Evolutionary conservation across 2,329 filamentous ascomycete genomes (phyloP), one percentile per base, ranked within the genome.

Genomic region (Eutypa lata): DNA sequence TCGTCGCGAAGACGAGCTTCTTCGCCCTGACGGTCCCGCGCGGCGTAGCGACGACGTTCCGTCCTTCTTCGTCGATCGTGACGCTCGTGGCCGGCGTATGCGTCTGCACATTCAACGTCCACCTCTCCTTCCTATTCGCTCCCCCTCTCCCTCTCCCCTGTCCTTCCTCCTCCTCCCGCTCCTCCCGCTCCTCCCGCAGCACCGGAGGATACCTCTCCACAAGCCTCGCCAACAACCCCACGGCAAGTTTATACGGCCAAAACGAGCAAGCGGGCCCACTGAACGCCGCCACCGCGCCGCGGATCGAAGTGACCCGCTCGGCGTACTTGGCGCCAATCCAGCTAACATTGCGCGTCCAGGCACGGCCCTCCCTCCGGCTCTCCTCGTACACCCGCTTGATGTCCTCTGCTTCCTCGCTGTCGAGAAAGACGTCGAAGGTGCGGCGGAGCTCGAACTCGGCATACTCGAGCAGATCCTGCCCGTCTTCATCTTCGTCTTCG

Each of bases 141-240:
- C n/a, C n/a, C n/a, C n/a, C n/a, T n/a, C n/a, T n/a, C n/a, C n/a
- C n/a, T n/a, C n/a, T n/a, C n/a, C n/a, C n/a, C n/a, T n/a, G n/a
- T n/a, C n/a, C n/a, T n/a, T n/a, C n/a, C n/a, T n/a, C n/a, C n/a
- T n/a, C n/a, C n/a, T n/a, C n/a, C n/a, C n/a, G n/a, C n/a, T n/a
- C n/a, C n/a, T n/a, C n/a, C n/a, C n/a, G n/a, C n/a, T n/a, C n/a
- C n/a, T n/a, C n/a, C n/a, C n/a, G 44, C 3, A 13, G 33, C n/a
- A 10, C 6, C 26, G 26, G 26, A 5, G 55, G 53, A 24, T 57
- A 52, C 19, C 47, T 42, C 21, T 49, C 53, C 50, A 60, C 53
- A 2, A 55, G 28, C 18, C 46, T 46, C 22, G 67, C 51, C 61
- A 75, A 47, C 63, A 71, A 56, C 53, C 66, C 35, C 50, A 62